phyloP scores from a whole-genome alignment of 441 rosid genomes.

The Sinapis alba region DNA sequence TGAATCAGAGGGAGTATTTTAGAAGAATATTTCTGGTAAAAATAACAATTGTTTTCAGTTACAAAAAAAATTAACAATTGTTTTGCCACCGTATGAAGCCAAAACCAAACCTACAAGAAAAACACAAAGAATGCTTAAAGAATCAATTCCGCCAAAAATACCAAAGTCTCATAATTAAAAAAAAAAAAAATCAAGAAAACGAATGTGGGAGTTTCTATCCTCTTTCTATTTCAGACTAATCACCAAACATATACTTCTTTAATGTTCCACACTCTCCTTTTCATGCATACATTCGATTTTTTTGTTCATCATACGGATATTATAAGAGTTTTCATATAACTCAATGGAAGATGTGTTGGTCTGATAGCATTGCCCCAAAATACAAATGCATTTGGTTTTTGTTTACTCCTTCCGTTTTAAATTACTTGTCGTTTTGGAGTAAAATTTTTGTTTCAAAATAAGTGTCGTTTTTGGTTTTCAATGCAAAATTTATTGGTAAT shows the following conservation, averaged over 20 bases:
- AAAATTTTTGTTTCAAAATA: too few relatives aligned
- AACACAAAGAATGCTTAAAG: conserved; percentile 5
- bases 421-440: too few relatives aligned
- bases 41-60: too few relatives aligned
- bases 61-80: too few relatives aligned
- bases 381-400: not conserved
- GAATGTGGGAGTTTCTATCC: conserved; percentile 30
- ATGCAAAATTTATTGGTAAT: too few relatives aligned
- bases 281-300: not conserved
- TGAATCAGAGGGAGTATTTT: too few relatives aligned
- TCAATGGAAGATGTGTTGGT: conserved; percentile 11
- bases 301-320: conserved; percentile 3
- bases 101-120: conserved; percentile 25
- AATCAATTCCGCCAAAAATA: conserved; percentile 29
- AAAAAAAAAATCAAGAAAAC: conserved; percentile 15
- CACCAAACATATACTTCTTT: conserved; percentile 19
- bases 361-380: not conserved
- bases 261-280: conserved; percentile 15
- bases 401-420: too few relatives aligned
- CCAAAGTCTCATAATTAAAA: not conserved
- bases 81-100: conserved; percentile 19
- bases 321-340: not conserved
- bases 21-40: not conserved
- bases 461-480: too few relatives aligned
- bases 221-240: conserved; percentile 35